Evolutionary conservation across 192 early-diverging fungal species (phyloP), one percentile per base, ranked within the genome.

Genomic region (Mortierella claussenii): DNA sequence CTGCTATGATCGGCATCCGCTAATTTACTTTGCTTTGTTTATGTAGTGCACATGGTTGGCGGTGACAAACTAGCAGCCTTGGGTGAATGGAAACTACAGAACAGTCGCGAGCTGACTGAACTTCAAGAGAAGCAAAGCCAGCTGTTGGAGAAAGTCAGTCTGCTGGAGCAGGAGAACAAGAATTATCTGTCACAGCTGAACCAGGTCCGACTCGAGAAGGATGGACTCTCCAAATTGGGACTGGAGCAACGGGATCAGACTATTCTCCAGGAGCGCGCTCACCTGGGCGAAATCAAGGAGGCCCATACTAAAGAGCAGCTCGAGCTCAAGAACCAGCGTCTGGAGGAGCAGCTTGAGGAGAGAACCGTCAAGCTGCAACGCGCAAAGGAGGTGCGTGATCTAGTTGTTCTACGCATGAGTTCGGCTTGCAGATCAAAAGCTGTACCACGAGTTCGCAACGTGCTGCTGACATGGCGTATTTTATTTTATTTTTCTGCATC

Each of bases 181-280:
- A 47, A 60, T 11, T 65, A 75, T 17, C 43, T 86, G 17, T 63
- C 79, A 31, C 80, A 84, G n/a, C 80, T 89, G 79, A 86, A 82
- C 62, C 81, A 79, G 31, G 78, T 89, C 2, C 59, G 84, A 42
- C 59, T 76, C 1, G 91, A 91, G 66, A 90, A 89, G 70, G 84
- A 87, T 28, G 33, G 66, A 36, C 67, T 91, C 26, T 81, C 89
- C 15, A 69, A 60, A 46, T 45, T 68, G 6, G 67, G 76, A 24
- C 66, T 83, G 15, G 89, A 91, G 55, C 68, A 84, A 36, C 85
- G 86, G 10, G 87, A 91, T 33, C 52, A 49, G 45, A 49, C 87
- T 23, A 23, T 86, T 12, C 85, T 89, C 46, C 74, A 83, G 58
- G 88, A 87, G 57, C 68, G 83, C 7, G 45, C 79, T 68, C 63